Evolutionary conservation across 441 rosid genomes (phyloP), one percentile per base, ranked within the genome.

Genomic region (Arabidopsis lyrata): DNA sequence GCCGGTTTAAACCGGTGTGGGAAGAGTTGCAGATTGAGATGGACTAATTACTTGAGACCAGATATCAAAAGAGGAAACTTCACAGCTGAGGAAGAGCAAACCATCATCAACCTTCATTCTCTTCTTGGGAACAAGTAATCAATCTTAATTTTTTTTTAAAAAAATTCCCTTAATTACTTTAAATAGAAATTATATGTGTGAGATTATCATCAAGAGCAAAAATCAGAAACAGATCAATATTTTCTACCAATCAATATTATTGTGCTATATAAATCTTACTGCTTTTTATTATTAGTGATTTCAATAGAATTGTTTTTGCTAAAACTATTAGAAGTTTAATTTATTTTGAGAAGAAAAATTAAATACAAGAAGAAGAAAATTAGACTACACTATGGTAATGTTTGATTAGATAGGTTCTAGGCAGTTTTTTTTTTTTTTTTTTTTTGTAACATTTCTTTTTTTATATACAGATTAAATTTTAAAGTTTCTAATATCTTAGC

Each of bases 1-100:
- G 85, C 85, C 2, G 87, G 85, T 53, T 73, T 84, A 76, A 84
- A 82, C 34, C 66, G 87, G 24, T 84, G 87, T 53, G 87, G 86
- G 7, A 83, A 83, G 80, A 83, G 87, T 63, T 81, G 87, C 42
- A 74, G 87, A 67, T 49, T 81, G 36, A 72, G 85, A 45, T 82
- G 85, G 87, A 81, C 84, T 41, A 83, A 82, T 53, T 84, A 84
- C 70, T 70, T 84, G 72, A 80, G 87, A 72, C 87, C 87, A 3
- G 82, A 81, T 13, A 84, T 84, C 77, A 82, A 78, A 71, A 70
- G 85, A 70, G 87, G 87, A 63, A 80, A 80, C 8, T 84, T 84
- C 74, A 61, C 86, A 3, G 48, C 84, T 9, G 87, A 84, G 15
- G 87, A 84, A 72, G 84, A 84, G 52, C 74, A 78, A 79, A 47